phyloP scores from a whole-genome alignment of 2,329 filamentous ascomycete species.

The Ophiosphaerella herpotricha region DNA sequence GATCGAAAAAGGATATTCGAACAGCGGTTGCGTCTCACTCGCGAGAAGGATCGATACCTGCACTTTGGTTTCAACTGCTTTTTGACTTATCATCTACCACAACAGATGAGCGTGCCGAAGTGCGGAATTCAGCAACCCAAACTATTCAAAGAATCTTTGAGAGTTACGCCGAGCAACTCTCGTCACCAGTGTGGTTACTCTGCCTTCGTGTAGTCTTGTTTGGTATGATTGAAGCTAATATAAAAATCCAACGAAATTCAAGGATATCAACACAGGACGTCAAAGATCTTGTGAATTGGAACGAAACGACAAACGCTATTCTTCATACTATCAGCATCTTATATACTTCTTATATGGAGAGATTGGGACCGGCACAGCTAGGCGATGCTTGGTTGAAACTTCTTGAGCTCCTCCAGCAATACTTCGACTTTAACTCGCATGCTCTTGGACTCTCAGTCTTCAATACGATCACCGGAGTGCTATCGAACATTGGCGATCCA shows the following conservation, averaged over 20 bases:
- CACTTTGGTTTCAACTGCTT: constrained; percentile 78
- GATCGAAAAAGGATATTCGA: constrained; percentile 58
- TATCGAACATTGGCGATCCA: constrained; percentile 37
- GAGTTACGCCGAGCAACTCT: constrained; percentile 81
- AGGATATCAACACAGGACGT: constrained; percentile 10
- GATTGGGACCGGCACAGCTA: constrained; percentile 71
- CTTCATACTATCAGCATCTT: constrained; percentile 55
- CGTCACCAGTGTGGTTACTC: constrained; percentile 78
- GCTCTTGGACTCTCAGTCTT: constrained; percentile 51
- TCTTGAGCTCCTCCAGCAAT: constrained; percentile 67
- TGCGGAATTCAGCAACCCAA: constrained; percentile 87
- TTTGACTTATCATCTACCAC: constrained; percentile 73
- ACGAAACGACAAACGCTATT: constrained; percentile 48
- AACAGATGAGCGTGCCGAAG: constrained; percentile 71
- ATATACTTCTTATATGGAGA: constrained; percentile 75
- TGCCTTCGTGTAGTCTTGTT: constrained; percentile 83
- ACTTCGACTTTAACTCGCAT: constrained; percentile 48
- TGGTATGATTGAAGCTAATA: constrained; percentile 71
- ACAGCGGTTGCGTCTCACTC: constrained; percentile 64
- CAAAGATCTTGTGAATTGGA: constrained; percentile 38
- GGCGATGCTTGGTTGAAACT: constrained; percentile 76
- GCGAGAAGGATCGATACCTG: constrained; percentile 66
- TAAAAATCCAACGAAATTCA: constrained; percentile 30
- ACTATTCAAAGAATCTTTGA: constrained; percentile 91
- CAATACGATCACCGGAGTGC: constrained; percentile 44